Evolutionary conservation across 1,139 yeast species (phyloP).

Genomic region (Lodderomyces metapsilosis): DNA sequence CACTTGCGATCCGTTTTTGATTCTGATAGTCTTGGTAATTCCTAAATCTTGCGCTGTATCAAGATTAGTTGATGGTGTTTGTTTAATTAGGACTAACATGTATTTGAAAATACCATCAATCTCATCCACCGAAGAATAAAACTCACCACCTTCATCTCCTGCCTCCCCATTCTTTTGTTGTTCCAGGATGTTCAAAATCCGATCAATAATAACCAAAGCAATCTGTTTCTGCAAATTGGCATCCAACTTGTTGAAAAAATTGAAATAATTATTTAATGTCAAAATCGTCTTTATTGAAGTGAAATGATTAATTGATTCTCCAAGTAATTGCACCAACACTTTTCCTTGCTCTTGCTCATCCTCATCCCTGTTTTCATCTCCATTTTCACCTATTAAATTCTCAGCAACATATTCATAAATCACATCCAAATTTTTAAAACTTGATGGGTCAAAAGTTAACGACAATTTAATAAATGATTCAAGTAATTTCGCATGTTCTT

Average conservation of each 20-base stretch:
- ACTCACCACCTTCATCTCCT: slow-evolving; percentile 17
- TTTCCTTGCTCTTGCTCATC: slow-evolving; percentile 24
- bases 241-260: slow-evolving; percentile 37
- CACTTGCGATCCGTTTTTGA: slow-evolving; percentile 31
- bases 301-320: slow-evolving; percentile 54
- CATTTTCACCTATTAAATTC: slow-evolving; percentile 26
- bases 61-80: slow-evolving; percentile 24
- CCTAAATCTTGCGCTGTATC: slow-evolving; percentile 41
- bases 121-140: slow-evolving; percentile 28
- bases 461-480: slow-evolving; percentile 65
- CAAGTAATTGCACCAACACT: slow-evolving; percentile 53
- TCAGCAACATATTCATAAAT: slow-evolving; percentile 60
- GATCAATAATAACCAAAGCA: slow-evolving; percentile 42
- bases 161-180: slow-evolving; percentile 8
- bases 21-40: slow-evolving; percentile 29
- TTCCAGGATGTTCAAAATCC: slow-evolving; percentile 20
- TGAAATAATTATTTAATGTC: slow-evolving; percentile 39
- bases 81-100: slow-evolving; percentile 36
- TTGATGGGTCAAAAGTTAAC: slow-evolving; percentile 64
- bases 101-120: slow-evolving; percentile 48
- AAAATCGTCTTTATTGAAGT: slow-evolving; percentile 28
- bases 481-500: slow-evolving; percentile 64
- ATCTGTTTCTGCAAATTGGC: slow-evolving; percentile 36
- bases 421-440: slow-evolving; percentile 58
- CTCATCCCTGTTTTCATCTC: slow-evolving; percentile 13